Conservation (phyloP, 164 flowering plant species). For the Macadamia tetraphylla region DNA sequence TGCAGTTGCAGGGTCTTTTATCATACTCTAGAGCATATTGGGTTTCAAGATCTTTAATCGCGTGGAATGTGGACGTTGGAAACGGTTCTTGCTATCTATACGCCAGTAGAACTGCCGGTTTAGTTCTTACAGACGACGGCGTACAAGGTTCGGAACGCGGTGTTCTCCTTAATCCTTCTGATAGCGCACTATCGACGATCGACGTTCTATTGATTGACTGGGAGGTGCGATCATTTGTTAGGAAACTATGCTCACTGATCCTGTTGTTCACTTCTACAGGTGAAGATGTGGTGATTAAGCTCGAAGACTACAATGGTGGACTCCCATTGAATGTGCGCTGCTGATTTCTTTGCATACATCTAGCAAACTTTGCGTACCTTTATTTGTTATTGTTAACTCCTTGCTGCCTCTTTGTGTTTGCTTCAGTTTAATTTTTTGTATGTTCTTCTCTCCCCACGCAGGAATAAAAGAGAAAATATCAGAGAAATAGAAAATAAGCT, state of each 20-base stretch:
- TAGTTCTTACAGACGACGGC: conserved; percentile 31
- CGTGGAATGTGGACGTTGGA: conserved; percentile 61
- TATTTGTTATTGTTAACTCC: neutral
- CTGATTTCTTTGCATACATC: neutral
- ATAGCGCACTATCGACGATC: too few relatives aligned
- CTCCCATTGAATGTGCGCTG: conserved; percentile 58
- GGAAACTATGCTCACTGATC: neutral
- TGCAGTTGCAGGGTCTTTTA: conserved; percentile 47
- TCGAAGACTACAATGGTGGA: conserved; percentile 30
- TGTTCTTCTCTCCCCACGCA: too few relatives aligned
- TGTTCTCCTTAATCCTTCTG: neutral
- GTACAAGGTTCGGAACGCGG: conserved; percentile 47
- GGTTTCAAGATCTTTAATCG: conserved; percentile 63
- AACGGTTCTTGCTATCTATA: conserved; percentile 60
- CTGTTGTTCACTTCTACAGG: conserved; percentile 37
- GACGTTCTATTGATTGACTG: too few relatives aligned
- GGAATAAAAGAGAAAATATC: too few relatives aligned
- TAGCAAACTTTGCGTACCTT: neutral
- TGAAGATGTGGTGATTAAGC: conserved; percentile 52
- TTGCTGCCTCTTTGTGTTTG: neutral
- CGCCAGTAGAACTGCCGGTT: conserved; percentile 57
- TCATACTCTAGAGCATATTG: conserved; percentile 67
- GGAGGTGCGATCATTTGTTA: neutral
- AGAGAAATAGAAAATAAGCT: too few relatives aligned
- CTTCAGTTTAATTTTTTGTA: neutral